Evolutionary conservation across 768 basidiomycete species (phyloP).

Genomic region (Cyathus striatus): DNA sequence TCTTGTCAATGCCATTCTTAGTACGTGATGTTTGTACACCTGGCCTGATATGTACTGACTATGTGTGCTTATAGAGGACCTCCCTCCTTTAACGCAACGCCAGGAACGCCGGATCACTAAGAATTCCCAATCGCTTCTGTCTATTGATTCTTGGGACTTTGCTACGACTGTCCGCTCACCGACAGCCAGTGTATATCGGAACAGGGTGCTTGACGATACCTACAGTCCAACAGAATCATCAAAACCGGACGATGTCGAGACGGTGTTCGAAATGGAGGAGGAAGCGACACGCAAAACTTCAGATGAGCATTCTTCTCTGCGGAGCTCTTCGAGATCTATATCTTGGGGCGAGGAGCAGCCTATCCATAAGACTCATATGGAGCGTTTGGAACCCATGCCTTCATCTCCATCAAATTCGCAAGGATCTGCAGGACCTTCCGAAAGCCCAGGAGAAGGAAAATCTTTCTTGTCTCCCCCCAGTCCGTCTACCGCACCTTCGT

Average conservation of each 20-base stretch:
- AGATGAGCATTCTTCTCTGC: no score
- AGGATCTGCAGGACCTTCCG: neutral
- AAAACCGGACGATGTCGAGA: slow-evolving; percentile 13
- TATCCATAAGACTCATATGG: no score
- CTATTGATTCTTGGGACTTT: slow-evolving; percentile 84
- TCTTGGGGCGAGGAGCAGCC: no score
- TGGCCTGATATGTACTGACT: slow-evolving; percentile 1
- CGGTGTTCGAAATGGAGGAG: slow-evolving; percentile 33
- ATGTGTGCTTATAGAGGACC: slow-evolving; percentile 39
- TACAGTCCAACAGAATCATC: slow-evolving; percentile 10
- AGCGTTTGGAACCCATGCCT: slow-evolving; percentile 1
- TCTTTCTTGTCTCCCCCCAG: slow-evolving; percentile 4
- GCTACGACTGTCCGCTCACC: slow-evolving; percentile 39
- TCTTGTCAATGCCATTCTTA: slow-evolving; percentile 72
- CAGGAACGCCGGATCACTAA: slow-evolving; percentile 60
- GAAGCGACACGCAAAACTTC: no score
- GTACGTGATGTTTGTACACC: slow-evolving; percentile 24
- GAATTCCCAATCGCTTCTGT: slow-evolving; percentile 30
- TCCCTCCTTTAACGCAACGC: slow-evolving; percentile 68
- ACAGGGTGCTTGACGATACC: slow-evolving; percentile 15
- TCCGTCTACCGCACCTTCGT: slow-evolving; percentile 15
- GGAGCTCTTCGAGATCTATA: no score
- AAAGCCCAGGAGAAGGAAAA: neutral
- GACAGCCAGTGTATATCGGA: slow-evolving; percentile 20
- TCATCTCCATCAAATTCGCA: slow-evolving; percentile 10